These are phyloP conservation scores for Syncephalis plumigaleata DNA, from an alignment of 371 early-diverging fungal species.

Conservation along the genomic window DNA sequence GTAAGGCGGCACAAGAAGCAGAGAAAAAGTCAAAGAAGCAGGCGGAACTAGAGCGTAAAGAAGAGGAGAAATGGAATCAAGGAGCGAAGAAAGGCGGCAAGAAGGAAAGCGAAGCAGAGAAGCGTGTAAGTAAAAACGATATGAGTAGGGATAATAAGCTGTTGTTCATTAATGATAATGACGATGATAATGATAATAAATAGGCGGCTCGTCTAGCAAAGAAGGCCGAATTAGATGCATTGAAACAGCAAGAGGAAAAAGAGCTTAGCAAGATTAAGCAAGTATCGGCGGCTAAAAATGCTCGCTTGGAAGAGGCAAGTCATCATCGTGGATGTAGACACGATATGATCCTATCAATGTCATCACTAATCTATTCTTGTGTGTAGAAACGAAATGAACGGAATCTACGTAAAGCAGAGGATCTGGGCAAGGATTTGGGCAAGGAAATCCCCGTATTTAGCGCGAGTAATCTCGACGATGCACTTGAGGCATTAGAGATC, in stretches of 20 bases:
- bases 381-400: conserved; percentile 28
- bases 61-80: conserved; percentile 40
- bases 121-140: conserved; percentile 22
- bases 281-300: neutral
- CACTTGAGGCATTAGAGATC: conserved; percentile 37
- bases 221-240: conserved; percentile 5
- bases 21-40: conserved; percentile 35
- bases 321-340: neutral
- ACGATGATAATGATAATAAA: neutral
- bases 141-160: neutral
- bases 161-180: too few relatives aligned
- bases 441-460: conserved; percentile 40
- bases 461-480: conserved; percentile 65
- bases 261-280: conserved; percentile 6
- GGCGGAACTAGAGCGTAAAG: conserved; percentile 29
- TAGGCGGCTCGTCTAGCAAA: conserved; percentile 7
- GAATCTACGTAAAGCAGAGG: conserved; percentile 27
- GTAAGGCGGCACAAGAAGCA: conserved; percentile 44
- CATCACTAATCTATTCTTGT: neutral
- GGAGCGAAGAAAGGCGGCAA: conserved; percentile 51
- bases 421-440: conserved; percentile 17
- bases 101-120: conserved; percentile 49
- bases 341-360: too few relatives aligned
- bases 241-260: conserved; percentile 7
- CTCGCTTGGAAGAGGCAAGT: neutral